Evolutionary conservation across 2,329 filamentous ascomycete species (phyloP), one percentile per base, ranked within the genome.

Genomic region (Ascochyta viciae-villosae): DNA sequence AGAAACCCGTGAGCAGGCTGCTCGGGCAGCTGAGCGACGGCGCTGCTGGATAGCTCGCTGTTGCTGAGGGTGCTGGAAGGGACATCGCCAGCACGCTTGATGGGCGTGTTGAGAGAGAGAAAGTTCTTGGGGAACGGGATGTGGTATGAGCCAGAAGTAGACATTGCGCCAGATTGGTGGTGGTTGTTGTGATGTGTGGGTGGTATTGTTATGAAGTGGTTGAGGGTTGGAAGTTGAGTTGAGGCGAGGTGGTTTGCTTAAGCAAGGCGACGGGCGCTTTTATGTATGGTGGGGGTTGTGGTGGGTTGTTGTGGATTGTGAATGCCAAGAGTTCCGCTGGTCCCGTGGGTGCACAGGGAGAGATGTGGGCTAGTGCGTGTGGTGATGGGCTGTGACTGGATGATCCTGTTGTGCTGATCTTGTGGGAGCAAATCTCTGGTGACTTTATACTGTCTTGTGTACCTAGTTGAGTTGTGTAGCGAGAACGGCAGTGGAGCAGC

Each of bases 81-180:
- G 33, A 40, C 39, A 52, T 46, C 48, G 54, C 54, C 44, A 57
- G 43, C 26, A 23, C 54, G 54, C 54, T 72, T 68, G 62, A 61
- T n/a, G 51, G 66, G 68, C 52, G 68, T 66, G 65, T 75, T 75
- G 67, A 75, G 67, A 49, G 71, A 63, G 64, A 75, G 69, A 62
- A 73, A 75, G 65, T 55, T 64, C 45, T 57, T 61, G 26, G 72
- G 72, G 66, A 75, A 74, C 49, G 72, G 71, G 57, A 75, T 75
- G 71, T 75, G 71, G 71, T 66, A 71, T 63, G 62, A 63, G 60
- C 65, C 61, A 48, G 61, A 64, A 50, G 66, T 65, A 70, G 71
- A 70, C 71, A 74, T 75, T 66, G 66, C 66, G 67, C 61, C 66
- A 65, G 65, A 54, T 38, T 72, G 63, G 42, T 52, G 56, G 60